Evolutionary conservation across 352 stramenopile species (phyloP).

Genomic region (Labyrinthula sp.): DNA sequence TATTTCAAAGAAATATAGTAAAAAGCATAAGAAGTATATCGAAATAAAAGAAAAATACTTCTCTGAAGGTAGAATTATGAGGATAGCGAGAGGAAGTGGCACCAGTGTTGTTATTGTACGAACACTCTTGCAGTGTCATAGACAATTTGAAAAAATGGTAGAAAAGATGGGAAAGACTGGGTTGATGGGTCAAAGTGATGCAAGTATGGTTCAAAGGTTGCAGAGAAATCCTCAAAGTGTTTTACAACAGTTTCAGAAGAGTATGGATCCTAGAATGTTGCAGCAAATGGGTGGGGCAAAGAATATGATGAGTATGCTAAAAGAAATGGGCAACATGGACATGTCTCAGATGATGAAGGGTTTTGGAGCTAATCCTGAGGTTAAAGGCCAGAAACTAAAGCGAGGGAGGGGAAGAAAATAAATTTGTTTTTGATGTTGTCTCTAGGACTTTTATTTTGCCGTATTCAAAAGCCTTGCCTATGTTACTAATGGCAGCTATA

Average conservation of each 20-base stretch:
- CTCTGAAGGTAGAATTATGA: slow-evolving; percentile 39
- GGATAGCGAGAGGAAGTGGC: slow-evolving; percentile 69
- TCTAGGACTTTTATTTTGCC: no score
- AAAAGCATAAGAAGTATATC: slow-evolving; percentile 39
- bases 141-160: slow-evolving; percentile 71
- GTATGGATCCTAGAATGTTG: slow-evolving; percentile 69
- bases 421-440: no score
- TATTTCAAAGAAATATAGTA: slow-evolving; percentile 1
- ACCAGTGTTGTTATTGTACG: slow-evolving; percentile 42
- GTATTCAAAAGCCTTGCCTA: no score
- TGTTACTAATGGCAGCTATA: no score
- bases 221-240: slow-evolving; percentile 78
- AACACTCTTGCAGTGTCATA: slow-evolving; percentile 43
- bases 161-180: slow-evolving; percentile 86
- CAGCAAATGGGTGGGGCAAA: slow-evolving; percentile 39
- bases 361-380: slow-evolving; percentile 19
- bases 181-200: slow-evolving; percentile 47
- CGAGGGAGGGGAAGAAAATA: no score
- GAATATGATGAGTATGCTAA: slow-evolving; percentile 44
- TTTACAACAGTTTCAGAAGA: slow-evolving; percentile 82
- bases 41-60: slow-evolving; percentile 33
- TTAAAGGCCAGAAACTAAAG: no score
- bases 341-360: slow-evolving; percentile 32
- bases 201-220: slow-evolving; percentile 54
- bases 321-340: slow-evolving; percentile 33